Percentiles rank a stretch among this genome's conserved stretches.
Evolutionary conservation across 2,329 filamentous ascomycete genomes (phyloP).

Genomic region (Epichloe scottii): DNA sequence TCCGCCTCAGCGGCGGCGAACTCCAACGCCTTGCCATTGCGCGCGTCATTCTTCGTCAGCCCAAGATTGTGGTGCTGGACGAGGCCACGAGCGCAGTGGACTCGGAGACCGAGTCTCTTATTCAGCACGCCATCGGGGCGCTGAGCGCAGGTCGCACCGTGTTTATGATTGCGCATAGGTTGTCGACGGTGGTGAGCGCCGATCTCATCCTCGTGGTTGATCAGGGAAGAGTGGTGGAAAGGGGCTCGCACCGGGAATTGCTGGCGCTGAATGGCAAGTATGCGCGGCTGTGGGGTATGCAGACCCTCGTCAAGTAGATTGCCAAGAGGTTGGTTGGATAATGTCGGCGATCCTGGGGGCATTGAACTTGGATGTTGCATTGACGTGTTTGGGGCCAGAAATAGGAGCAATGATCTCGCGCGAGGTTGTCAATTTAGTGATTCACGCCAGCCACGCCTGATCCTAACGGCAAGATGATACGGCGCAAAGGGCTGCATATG

Average conservation of each 20-base stretch:
- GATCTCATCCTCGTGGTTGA: slow-evolving; percentile 42
- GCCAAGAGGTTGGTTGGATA: background rate
- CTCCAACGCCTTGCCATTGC: slow-evolving; percentile 36
- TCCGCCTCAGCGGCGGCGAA: slow-evolving; percentile 38
- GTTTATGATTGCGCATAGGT: slow-evolving; percentile 35
- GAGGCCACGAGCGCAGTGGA: slow-evolving; percentile 39
- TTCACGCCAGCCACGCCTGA: too few species aligned
- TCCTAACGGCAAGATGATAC: too few species aligned
- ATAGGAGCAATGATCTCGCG: too few species aligned
- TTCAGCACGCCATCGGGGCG: slow-evolving; percentile 32
- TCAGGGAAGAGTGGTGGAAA: slow-evolving; percentile 36
- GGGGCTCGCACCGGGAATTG: slow-evolving; percentile 36
- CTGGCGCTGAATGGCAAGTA: slow-evolving; percentile 36
- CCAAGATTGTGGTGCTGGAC: slow-evolving; percentile 26
- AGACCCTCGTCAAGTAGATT: slow-evolving; percentile 12
- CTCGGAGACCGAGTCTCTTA: slow-evolving; percentile 28
- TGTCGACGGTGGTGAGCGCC: slow-evolving; percentile 29
- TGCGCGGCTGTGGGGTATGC: slow-evolving; percentile 37
- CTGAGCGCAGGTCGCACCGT: slow-evolving; percentile 37
- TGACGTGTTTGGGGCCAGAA: too few species aligned
- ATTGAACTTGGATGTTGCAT: too few species aligned
- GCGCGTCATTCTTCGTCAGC: slow-evolving; percentile 20
- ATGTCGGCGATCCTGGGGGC: too few species aligned
- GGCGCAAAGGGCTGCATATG: too few species aligned
- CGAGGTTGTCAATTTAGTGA: too few species aligned